Evolutionary conservation across 1,139 yeast genomes (phyloP), one percentile per base, ranked within the genome.

Genomic region (Blastobotrys aristatus): DNA sequence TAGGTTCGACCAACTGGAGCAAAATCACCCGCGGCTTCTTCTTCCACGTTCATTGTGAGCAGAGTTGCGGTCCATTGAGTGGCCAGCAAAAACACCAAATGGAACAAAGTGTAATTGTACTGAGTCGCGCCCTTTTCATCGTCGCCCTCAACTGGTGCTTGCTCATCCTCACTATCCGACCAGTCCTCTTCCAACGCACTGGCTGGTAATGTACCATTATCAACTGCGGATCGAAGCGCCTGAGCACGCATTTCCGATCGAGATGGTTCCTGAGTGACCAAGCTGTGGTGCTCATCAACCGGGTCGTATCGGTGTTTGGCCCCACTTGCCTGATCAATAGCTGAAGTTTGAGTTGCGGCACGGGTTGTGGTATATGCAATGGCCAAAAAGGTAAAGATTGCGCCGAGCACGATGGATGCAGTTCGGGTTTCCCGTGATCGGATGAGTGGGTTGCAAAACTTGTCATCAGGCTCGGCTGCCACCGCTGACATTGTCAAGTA

Each of bases 1-100:
- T 90, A 90, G 0, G 98, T 92, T 63, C 98, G 75, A 1, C 99
- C 99, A 4, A 94, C 98, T 0, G 98, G 98, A 6, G 89, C 83
- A 62, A 94, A 94, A 55, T 88, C 95, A 6, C 95, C 96, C 44
- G 80, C 76, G 52, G 83, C 84, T 57, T 87, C 95, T 57, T 83
- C 82, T 48, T 84, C 82, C 29, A 92, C 97, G 60, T 90, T 92
- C 66, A 89, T 86, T 0, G 98, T 94, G 51, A 94, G 73, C 53
- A 94, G 72, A 0, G 96, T 89, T 1, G 98, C 97, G 43, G 92
- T 90, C 78, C 95, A 94, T 66, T 92, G 98, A 0, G 98, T 92
- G 0, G 98, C 98, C 55, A 94, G 73, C 64, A 94, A 82, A 74
- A 94, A 94, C 34, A 94, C 86, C 29, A 90, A 64, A 65, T 94